A percentile compares a stretch with the other conserved stretches of the same genome.
Evolutionary conservation across 1,284 basidiomycete genomes (phyloP).

Genomic region (Moesziomyces globuligerus): DNA sequence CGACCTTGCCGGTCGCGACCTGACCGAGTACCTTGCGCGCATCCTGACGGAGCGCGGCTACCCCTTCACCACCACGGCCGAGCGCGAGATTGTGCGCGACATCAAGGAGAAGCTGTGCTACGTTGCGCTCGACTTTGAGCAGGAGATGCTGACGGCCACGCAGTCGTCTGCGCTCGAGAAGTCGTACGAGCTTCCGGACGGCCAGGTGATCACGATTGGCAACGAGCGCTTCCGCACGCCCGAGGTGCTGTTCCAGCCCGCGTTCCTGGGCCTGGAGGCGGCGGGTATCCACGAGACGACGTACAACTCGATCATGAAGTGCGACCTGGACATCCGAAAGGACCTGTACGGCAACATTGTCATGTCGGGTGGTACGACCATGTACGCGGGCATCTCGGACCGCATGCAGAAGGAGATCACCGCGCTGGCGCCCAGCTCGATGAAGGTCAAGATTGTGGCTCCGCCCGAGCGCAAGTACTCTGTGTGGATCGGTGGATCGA

Average conservation of each 20-base stretch:
- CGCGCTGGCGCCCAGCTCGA: slow-evolving; percentile 78
- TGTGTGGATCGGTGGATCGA: slow-evolving; percentile 99
- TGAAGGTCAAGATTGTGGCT: slow-evolving; percentile 79
- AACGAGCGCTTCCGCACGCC: slow-evolving; percentile 97
- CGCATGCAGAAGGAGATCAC: slow-evolving; percentile 98
- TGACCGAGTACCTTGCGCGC: slow-evolving; percentile 90
- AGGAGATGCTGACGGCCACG: slow-evolving; percentile 91
- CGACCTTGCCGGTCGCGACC: slow-evolving; percentile 92
- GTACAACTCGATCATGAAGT: slow-evolving; percentile 85
- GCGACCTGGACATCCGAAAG: slow-evolving; percentile 75
- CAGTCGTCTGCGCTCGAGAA: slow-evolving; percentile 92
- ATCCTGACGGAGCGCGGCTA: slow-evolving; percentile 93
- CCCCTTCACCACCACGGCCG: slow-evolving; percentile 89
- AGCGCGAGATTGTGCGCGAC: slow-evolving; percentile 95
- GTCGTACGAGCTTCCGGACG: slow-evolving; percentile 94
- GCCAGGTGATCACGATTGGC: slow-evolving; percentile 95
- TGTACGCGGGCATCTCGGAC: slow-evolving; percentile 96
- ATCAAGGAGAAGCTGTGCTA: slow-evolving; percentile 99
- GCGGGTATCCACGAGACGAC: slow-evolving; percentile 95
- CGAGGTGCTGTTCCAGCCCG: slow-evolving; percentile 96
- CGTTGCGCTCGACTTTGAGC: slow-evolving; percentile 95
- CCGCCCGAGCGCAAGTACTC: slow-evolving; percentile 71
- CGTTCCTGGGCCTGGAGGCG: slow-evolving; percentile 90
- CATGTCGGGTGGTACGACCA: slow-evolving; percentile 93
- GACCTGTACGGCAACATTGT: slow-evolving; percentile 94